Percentiles rank a stretch among this genome's conserved stretches.
Evolutionary conservation across 371 early-diverging fungal species (phyloP).

Genomic region (Rhizopus sp.): DNA sequence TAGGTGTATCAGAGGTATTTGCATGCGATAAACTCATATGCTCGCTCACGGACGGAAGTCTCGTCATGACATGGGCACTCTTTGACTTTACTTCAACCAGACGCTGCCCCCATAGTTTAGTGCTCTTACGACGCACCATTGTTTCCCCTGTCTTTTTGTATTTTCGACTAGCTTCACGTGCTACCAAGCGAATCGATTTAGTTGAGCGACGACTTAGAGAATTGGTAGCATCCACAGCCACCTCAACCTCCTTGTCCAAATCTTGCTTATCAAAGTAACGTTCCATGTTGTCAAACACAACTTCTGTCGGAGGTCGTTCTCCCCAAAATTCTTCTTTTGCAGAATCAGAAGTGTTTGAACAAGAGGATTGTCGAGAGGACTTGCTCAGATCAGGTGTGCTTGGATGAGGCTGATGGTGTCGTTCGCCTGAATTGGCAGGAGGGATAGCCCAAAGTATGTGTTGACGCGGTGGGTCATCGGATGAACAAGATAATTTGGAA

Average conservation of each 20-base stretch:
- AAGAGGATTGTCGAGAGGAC: slow-evolving; percentile 1
- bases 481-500: slow-evolving; percentile 12
- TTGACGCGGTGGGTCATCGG: slow-evolving; percentile 17
- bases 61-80: slow-evolving; percentile 8
- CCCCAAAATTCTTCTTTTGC: slow-evolving; percentile 52
- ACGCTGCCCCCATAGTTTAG: slow-evolving; percentile 56
- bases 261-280: slow-evolving; percentile 79
- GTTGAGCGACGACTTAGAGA: slow-evolving; percentile 14
- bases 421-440: slow-evolving; percentile 3
- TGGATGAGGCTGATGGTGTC: neutral
- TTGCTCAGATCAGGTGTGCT: neutral
- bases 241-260: slow-evolving; percentile 69
- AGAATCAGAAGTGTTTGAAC: slow-evolving; percentile 4
- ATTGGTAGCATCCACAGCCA: slow-evolving; percentile 9
- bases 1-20: slow-evolving; percentile 21
- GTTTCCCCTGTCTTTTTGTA: slow-evolving; percentile 15
- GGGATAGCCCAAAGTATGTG: slow-evolving; percentile 34
- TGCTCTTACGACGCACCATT: slow-evolving; percentile 48
- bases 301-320: slow-evolving; percentile 76
- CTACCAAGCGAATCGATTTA: slow-evolving; percentile 55
- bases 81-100: slow-evolving; percentile 44
- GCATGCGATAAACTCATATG: slow-evolving; percentile 19
- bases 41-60: slow-evolving; percentile 21
- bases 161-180: slow-evolving; percentile 46
- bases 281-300: slow-evolving; percentile 73